phyloP scores from a whole-genome alignment of 257 asterid species.

The Thymus quinquecostatus region DNA sequence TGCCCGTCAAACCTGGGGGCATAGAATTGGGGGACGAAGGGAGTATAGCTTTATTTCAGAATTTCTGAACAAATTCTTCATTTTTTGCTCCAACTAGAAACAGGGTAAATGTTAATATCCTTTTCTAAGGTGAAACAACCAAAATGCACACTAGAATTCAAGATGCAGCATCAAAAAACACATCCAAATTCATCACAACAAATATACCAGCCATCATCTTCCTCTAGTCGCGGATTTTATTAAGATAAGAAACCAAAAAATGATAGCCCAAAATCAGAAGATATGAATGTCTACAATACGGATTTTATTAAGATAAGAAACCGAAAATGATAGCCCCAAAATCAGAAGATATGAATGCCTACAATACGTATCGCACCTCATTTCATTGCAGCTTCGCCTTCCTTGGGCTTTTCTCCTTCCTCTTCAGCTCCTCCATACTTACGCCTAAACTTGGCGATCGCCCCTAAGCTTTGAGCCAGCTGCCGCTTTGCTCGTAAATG shows the following conservation, averaged over 20 bases:
- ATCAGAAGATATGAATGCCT: no score
- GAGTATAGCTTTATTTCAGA: no score
- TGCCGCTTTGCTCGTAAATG: constrained; percentile 68
- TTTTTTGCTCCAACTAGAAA: constrained; percentile 10
- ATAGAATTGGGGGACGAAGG: no score
- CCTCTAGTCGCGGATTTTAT: background rate
- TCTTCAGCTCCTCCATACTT: constrained; percentile 49
- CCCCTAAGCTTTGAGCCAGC: constrained; percentile 74
- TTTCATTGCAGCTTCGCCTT: constrained; percentile 44
- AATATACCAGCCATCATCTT: background rate
- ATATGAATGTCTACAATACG: no score
- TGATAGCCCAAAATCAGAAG: no score
- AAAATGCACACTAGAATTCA: background rate
- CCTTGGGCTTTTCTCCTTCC: constrained; percentile 17
- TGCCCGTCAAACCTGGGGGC: no score
- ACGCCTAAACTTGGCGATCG: constrained; percentile 72
- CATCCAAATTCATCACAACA: constrained; percentile 1
- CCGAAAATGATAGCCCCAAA: no score
- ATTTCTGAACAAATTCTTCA: background rate
- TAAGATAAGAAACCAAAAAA: background rate
- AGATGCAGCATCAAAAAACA: constrained; percentile 8
- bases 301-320: background rate
- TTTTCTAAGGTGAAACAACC: background rate
- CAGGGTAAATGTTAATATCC: background rate
- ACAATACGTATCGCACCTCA: constrained; percentile 25